Evolutionary conservation across 73 alveolate genomes (phyloP).

Genomic region (Paramecium caudatum): DNA sequence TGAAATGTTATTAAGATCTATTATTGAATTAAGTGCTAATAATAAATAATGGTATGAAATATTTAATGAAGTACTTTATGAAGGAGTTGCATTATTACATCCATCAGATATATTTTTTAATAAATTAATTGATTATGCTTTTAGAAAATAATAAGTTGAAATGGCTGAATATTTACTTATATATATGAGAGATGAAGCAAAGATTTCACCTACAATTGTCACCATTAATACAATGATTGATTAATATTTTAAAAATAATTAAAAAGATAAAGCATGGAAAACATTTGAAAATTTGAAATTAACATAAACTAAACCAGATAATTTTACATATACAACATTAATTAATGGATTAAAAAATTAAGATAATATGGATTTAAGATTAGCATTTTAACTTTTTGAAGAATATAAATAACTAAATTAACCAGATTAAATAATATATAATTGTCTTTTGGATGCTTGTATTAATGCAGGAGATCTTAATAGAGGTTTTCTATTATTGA

Average conservation of each 20-base stretch:
- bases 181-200: constrained; percentile 45
- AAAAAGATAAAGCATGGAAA: constrained; percentile 52
- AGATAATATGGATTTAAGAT: constrained; percentile 56
- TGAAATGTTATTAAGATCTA: constrained; percentile 13
- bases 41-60: constrained; percentile 12
- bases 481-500: constrained; percentile 77
- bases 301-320: constrained; percentile 83
- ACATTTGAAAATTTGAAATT: constrained; percentile 44
- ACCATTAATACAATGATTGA: constrained; percentile 61
- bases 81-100: neutral
- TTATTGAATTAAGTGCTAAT: neutral
- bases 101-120: constrained; percentile 59
- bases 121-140: constrained; percentile 58
- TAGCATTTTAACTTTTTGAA: constrained; percentile 60
- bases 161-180: constrained; percentile 30
- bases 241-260: constrained; percentile 30
- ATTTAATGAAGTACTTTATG: neutral
- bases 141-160: constrained; percentile 4
- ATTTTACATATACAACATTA: constrained; percentile 93
- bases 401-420: constrained; percentile 63
- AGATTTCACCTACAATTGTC: constrained; percentile 47
- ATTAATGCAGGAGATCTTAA: constrained; percentile 80
- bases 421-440: constrained; percentile 96
- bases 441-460: constrained; percentile 96
- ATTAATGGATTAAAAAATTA: constrained; percentile 89